phyloP scores from a whole-genome alignment of 345 rosid species.

The Aquilaria sinensis region DNA sequence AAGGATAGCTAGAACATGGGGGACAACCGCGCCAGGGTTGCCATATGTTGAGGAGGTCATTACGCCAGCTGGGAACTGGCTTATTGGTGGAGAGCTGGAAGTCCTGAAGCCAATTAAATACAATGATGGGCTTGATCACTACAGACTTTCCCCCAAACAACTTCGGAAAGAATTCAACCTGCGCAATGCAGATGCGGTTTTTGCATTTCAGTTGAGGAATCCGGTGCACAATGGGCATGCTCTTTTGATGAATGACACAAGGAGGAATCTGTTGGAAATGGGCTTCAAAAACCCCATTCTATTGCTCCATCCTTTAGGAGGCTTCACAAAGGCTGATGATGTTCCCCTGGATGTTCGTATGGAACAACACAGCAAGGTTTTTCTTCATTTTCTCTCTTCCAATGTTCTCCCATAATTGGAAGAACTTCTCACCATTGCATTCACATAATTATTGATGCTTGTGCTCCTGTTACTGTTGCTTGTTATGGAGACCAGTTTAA shows the following conservation, averaged over 20 bases:
- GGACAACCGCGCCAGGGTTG: constrained; percentile 80
- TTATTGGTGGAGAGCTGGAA: constrained; percentile 90
- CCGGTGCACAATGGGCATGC: constrained; percentile 99
- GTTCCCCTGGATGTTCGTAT: constrained; percentile 92
- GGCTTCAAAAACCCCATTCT: constrained; percentile 91
- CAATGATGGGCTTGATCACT: constrained; percentile 94
- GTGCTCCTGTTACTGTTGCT: too few relatives aligned
- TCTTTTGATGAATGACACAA: constrained; percentile 85
- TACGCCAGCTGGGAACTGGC: constrained; percentile 81
- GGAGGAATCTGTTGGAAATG: constrained; percentile 71
- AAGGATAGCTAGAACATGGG: constrained; percentile 93
- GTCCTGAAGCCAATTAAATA: constrained; percentile 72
- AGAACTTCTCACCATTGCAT: too few relatives aligned
- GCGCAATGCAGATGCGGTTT: constrained; percentile 93
- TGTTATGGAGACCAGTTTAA: too few relatives aligned
- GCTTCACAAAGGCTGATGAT: constrained; percentile 89
- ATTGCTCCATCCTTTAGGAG: constrained; percentile 94
- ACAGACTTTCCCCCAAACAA: constrained; percentile 83
- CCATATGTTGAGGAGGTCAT: constrained; percentile 87
- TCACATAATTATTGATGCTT: too few relatives aligned
- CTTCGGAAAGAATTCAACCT: constrained; percentile 73
- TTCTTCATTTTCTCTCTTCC: not conserved
- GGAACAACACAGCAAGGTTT: constrained; percentile 94
- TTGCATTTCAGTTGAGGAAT: constrained; percentile 91
- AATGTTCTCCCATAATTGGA: too few relatives aligned